A percentile compares a stretch with the other conserved stretches of the same genome.
phyloP scores from a whole-genome alignment of 768 basidiomycete species.

The Amanita pallidorosea region DNA sequence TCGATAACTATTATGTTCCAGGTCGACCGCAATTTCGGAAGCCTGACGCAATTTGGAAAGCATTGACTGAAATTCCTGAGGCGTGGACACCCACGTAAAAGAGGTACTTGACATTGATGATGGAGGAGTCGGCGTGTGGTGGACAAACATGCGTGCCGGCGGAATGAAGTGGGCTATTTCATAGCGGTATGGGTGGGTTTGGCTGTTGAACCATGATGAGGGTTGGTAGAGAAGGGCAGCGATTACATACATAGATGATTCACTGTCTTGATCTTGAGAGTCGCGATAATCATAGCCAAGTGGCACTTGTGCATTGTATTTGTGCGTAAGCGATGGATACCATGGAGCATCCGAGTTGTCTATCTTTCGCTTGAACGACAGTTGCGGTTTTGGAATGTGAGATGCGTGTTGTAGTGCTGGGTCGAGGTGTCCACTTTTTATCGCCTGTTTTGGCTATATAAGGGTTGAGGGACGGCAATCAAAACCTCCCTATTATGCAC shows the following conservation, averaged over 20 bases:
- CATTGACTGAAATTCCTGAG: slow-evolving; percentile 46
- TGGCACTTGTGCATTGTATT: slow-evolving; percentile 78
- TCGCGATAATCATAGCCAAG: slow-evolving; percentile 50
- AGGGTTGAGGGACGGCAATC: not conserved
- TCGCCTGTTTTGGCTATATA: slow-evolving; percentile 19
- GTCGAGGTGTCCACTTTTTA: slow-evolving; percentile 35
- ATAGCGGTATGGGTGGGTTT: slow-evolving; percentile 71
- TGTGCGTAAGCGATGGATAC: slow-evolving; percentile 60
- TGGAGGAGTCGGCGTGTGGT: slow-evolving; percentile 37
- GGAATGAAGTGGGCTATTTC: slow-evolving; percentile 72
- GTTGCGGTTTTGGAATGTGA: slow-evolving; percentile 74
- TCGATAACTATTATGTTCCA: slow-evolving; percentile 89
- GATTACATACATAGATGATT: slow-evolving; percentile 19
- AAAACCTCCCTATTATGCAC: not conserved
- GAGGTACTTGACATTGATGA: slow-evolving; percentile 53
- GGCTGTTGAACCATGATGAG: slow-evolving; percentile 14
- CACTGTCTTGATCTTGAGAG: slow-evolving; percentile 13
- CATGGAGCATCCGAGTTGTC: slow-evolving; percentile 57
- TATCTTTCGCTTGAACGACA: slow-evolving; percentile 47
- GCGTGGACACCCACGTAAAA: slow-evolving; percentile 61
- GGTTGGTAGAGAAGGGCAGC: not conserved
- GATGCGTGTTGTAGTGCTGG: slow-evolving; percentile 65
- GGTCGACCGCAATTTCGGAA: slow-evolving; percentile 84
- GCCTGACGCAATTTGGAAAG: slow-evolving; percentile 52
- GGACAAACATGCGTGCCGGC: slow-evolving; percentile 48